A percentile compares a stretch with the other conserved stretches of the same genome.
Evolutionary conservation across 1,139 yeast genomes (phyloP).

Genomic region (Candida pseudocylindracea): DNA sequence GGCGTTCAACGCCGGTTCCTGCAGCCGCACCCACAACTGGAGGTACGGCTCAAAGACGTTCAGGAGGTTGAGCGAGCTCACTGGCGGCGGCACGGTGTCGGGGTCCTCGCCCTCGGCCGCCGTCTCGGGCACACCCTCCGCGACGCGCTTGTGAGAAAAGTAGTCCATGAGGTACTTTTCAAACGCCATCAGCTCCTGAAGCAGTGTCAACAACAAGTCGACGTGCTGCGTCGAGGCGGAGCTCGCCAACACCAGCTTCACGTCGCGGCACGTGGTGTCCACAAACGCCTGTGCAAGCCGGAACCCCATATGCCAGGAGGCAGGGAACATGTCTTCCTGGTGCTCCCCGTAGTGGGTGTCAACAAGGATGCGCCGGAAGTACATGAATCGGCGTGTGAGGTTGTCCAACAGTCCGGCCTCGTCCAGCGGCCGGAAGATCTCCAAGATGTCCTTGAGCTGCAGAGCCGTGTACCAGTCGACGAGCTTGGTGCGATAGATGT

Average conservation of each 20-base stretch:
- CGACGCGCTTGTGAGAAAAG: no score
- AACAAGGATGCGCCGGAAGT: conserved; percentile 43
- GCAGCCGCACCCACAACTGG: conserved; percentile 73
- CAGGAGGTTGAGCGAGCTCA: conserved; percentile 33
- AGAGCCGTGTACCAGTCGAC: conserved; percentile 54
- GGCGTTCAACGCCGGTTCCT: conserved; percentile 36
- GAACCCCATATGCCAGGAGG: conserved; percentile 46
- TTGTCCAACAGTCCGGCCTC: conserved; percentile 93
- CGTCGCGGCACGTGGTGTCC: conserved; percentile 11
- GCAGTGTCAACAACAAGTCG: conserved; percentile 1
- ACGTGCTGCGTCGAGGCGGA: no score
- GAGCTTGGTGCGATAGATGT: conserved; percentile 28
- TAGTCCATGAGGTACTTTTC: conserved; percentile 36
- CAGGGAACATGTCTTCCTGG: conserved; percentile 36
- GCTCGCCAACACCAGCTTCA: no score
- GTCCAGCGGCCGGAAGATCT: conserved; percentile 55
- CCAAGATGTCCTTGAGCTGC: conserved; percentile 50
- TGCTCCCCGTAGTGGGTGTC: conserved; percentile 27
- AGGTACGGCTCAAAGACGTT: conserved; percentile 70
- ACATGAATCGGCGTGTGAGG: conserved; percentile 57
- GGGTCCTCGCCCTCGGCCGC: no score
- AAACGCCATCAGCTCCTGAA: conserved; percentile 28
- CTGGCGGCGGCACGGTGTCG: conserved; percentile 2
- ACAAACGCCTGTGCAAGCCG: conserved; percentile 38
- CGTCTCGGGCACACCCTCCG: no score